A percentile compares a stretch with the other conserved stretches of the same genome.
phyloP scores from a whole-genome alignment of 2,329 filamentous ascomycete species.

The Cordyceps militaris region DNA sequence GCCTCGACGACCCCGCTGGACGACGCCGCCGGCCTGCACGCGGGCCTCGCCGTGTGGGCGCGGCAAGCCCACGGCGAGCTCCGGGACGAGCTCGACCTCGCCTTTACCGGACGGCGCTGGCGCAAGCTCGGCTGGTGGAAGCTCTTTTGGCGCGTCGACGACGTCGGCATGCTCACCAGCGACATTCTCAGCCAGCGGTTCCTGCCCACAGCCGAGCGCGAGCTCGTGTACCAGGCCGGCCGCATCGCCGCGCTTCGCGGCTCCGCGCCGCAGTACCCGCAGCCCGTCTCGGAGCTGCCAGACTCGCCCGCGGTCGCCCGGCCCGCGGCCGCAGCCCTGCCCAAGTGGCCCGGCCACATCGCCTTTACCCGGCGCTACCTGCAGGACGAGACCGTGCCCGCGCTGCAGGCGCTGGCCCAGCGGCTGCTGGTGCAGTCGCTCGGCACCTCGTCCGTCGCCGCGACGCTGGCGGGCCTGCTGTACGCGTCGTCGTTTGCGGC shows the following conservation, averaged over 20 bases:
- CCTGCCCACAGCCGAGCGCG: slow-evolving; percentile 69
- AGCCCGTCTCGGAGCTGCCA: slow-evolving; percentile 24
- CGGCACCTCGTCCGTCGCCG: slow-evolving; percentile 60
- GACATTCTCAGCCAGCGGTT: slow-evolving; percentile 74
- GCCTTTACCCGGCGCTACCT: slow-evolving; percentile 61
- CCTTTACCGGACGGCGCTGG: slow-evolving; percentile 72
- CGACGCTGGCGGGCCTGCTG: slow-evolving; percentile 46
- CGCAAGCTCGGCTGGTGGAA: slow-evolving; percentile 86
- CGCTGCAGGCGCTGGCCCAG: slow-evolving; percentile 66
- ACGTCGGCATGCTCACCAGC: slow-evolving; percentile 74
- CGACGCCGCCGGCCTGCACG: slow-evolving; percentile 43
- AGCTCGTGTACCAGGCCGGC: slow-evolving; percentile 76
- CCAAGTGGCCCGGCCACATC: slow-evolving; percentile 69
- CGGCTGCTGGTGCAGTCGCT: slow-evolving; percentile 68
- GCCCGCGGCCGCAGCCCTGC: slow-evolving; percentile 16
- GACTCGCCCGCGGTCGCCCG: background rate
- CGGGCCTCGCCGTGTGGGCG: slow-evolving; percentile 63
- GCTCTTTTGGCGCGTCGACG: slow-evolving; percentile 89
- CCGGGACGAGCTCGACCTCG: slow-evolving; percentile 68
- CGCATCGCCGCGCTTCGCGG: slow-evolving; percentile 51
- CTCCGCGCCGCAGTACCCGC: slow-evolving; percentile 24
- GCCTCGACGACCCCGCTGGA: slow-evolving; percentile 27
- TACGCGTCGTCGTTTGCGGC: slow-evolving; percentile 50
- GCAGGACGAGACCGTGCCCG: slow-evolving; percentile 58
- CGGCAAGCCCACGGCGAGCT: slow-evolving; percentile 77